Evolutionary conservation across 2,329 filamentous ascomycete species (phyloP).

Genomic region (Clarireedia homoeocarpa): DNA sequence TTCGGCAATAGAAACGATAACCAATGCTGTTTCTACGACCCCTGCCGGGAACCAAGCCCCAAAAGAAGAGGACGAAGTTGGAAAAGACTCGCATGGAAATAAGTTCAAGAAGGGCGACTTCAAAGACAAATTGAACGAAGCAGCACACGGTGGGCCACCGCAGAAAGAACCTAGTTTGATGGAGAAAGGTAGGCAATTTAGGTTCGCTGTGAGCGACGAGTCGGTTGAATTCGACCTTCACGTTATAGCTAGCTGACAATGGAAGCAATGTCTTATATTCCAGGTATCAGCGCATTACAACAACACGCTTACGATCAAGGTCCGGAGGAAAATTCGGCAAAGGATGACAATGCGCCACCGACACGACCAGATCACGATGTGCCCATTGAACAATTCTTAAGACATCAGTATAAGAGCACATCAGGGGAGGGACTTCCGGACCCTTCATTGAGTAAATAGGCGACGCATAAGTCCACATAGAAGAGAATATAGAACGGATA

Average conservation of each 20-base stretch:
- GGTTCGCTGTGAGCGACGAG: neutral
- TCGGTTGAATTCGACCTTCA: neutral
- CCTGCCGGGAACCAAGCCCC: conserved; percentile 10
- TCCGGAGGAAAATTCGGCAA: conserved; percentile 1
- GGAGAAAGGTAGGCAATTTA: conserved; percentile 18
- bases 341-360: conserved; percentile 14
- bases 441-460: neutral
- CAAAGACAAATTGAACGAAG: conserved; percentile 24
- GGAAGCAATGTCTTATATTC: conserved; percentile 19
- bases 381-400: conserved; percentile 27
- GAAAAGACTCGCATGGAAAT: conserved; percentile 18
- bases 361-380: conserved; percentile 24
- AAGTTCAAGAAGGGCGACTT: conserved; percentile 17
- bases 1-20: conserved; percentile 11
- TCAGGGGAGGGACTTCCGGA: conserved; percentile 18
- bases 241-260: conserved; percentile 9
- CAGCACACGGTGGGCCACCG: conserved; percentile 12
- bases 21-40: conserved; percentile 5
- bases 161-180: conserved; percentile 12
- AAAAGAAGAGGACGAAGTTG: conserved; percentile 14
- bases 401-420: conserved; percentile 23
- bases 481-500: neutral
- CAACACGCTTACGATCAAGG: conserved; percentile 11
- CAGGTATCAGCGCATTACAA: conserved; percentile 15
- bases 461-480: neutral